Conservation (phyloP, 331 rosid genomes). For the Acacia concinna region DNA sequence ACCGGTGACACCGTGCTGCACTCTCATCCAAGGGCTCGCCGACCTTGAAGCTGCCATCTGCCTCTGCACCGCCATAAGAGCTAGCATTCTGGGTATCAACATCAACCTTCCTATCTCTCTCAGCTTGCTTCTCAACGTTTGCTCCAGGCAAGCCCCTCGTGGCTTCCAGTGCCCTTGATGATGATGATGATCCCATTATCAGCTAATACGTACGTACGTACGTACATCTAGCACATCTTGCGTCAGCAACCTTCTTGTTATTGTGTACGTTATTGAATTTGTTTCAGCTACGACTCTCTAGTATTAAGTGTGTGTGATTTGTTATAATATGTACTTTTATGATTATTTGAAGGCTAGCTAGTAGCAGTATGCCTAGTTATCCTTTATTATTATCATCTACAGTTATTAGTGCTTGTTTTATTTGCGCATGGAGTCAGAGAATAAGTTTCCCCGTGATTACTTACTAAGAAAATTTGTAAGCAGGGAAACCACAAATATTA, state of each 20-base stretch:
- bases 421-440: background rate
- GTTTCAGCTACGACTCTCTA: background rate
- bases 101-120: slow-evolving; percentile 72
- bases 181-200: background rate
- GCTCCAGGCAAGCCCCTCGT: slow-evolving; percentile 50
- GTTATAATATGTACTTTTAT: slow-evolving; percentile 8
- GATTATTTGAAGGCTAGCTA: slow-evolving; percentile 5
- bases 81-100: slow-evolving; percentile 69
- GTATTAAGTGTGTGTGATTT: slow-evolving; percentile 7
- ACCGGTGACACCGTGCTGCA: slow-evolving; percentile 73
- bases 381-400: background rate
- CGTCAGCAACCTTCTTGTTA: background rate
- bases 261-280: slow-evolving; percentile 4
- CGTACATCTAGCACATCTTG: background rate
- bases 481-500: background rate
- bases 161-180: slow-evolving; percentile 61
- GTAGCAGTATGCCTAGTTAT: slow-evolving; percentile 12
- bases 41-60: slow-evolving; percentile 80
- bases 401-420: background rate
- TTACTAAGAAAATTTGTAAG: background rate
- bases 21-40: slow-evolving; percentile 64
- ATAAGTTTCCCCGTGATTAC: background rate
- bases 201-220: background rate
- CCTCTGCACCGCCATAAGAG: slow-evolving; percentile 77
- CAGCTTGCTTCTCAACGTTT: slow-evolving; percentile 70